Evolutionary conservation across 805 yeast genomes (phyloP).

Genomic region (Ogataea kodamae): DNA sequence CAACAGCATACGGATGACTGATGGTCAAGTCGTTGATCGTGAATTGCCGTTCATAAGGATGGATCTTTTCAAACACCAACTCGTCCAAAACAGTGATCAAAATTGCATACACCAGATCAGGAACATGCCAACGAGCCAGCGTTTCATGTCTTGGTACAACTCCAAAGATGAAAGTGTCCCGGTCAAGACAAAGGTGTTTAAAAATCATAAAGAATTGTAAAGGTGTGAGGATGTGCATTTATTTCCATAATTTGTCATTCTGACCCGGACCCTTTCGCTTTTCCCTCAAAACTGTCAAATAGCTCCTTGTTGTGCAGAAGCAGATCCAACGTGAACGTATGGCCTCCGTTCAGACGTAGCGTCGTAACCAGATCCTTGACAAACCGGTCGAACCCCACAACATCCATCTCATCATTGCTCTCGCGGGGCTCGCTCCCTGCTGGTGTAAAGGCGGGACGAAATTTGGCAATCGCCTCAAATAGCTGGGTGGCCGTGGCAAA

Average conservation of each 20-base stretch:
- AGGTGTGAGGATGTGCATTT: too few species aligned
- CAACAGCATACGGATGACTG: conserved; percentile 75
- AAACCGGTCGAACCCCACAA: conserved; percentile 32
- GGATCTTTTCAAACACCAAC: conserved; percentile 27
- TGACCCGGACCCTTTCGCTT: too few species aligned
- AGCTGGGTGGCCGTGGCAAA: conserved; percentile 38
- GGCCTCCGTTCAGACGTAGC: conserved; percentile 52
- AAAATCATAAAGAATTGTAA: too few species aligned
- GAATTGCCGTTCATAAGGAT: conserved; percentile 80
- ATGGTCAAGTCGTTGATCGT: conserved; percentile 70
- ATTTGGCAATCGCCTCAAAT: conserved; percentile 37
- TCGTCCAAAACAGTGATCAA: conserved; percentile 22
- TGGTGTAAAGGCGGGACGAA: conserved; percentile 20
- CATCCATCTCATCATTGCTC: conserved; percentile 11
- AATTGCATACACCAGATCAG: conserved; percentile 25
- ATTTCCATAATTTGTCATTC: too few species aligned
- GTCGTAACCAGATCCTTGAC: conserved; percentile 41
- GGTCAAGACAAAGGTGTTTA: conserved; percentile 20
- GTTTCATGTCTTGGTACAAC: conserved; percentile 19
- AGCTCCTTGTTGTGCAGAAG: conserved; percentile 46
- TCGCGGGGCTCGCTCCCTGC: conserved; percentile 7
- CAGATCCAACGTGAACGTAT: conserved; percentile 56
- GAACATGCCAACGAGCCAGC: conserved; percentile 26
- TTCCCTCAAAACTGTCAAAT: conserved; percentile 42
- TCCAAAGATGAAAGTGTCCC: conserved; percentile 28